Conservation (phyloP, 139 green algal species). For the Volvox africanus region DNA sequence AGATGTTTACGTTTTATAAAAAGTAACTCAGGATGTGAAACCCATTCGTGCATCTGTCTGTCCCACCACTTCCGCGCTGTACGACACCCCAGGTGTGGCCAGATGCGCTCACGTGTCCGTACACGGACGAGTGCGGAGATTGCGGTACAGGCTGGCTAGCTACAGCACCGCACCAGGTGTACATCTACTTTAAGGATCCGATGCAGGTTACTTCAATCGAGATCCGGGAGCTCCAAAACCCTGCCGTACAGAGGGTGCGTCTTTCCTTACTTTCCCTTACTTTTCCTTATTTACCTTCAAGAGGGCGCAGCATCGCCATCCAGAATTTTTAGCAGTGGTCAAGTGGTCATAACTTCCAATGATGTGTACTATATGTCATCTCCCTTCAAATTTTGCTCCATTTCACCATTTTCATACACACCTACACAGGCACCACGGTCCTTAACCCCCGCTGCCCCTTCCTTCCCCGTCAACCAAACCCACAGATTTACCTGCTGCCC, state of each 20-base stretch:
- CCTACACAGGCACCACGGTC: too few species aligned
- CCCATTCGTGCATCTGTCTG: too few species aligned
- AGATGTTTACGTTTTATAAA: too few species aligned
- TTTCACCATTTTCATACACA: background rate
- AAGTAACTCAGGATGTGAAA: too few species aligned
- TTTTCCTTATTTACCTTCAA: background rate
- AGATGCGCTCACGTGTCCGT: background rate
- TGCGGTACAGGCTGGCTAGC: slow-evolving; percentile 5
- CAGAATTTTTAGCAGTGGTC: too few species aligned
- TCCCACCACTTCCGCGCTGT: background rate
- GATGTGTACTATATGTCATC: too few species aligned
- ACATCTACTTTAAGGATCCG: slow-evolving; percentile 22
- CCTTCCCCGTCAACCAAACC: too few species aligned
- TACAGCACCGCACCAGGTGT: background rate
- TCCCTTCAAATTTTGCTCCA: too few species aligned
- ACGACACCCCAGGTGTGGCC: background rate
- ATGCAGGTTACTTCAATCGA: background rate
- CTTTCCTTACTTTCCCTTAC: too few species aligned
- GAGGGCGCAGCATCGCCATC: too few species aligned
- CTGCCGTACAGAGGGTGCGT: background rate
- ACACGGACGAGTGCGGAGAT: background rate
- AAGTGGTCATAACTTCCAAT: too few species aligned
- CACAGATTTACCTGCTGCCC: slow-evolving; percentile 14
- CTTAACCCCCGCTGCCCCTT: background rate
- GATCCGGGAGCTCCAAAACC: slow-evolving; percentile 15